Evolutionary conservation across 306 rosid genomes (phyloP).

Genomic region (Hylodesmum podocarpum): DNA sequence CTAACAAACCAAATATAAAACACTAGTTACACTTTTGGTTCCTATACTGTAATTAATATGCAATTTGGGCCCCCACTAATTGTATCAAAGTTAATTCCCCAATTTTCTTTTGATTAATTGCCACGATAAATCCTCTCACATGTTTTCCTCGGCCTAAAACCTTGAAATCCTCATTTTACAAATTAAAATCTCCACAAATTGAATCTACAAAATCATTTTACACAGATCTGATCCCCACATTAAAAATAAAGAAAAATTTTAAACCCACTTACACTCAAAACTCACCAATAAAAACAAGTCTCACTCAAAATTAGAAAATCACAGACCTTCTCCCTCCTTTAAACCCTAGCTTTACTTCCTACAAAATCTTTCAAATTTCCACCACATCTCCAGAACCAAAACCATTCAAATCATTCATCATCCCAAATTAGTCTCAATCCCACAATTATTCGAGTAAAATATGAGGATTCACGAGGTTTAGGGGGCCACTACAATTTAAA

Average conservation of each 20-base stretch:
- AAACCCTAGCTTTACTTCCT: neutral
- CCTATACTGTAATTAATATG: neutral
- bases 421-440: neutral
- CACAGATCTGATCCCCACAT: too few species aligned
- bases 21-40: too few species aligned
- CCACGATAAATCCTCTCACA: neutral
- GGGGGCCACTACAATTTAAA: neutral
- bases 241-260: too few species aligned
- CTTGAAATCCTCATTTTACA: neutral
- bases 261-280: neutral
- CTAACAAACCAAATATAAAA: conserved; percentile 16
- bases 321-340: neutral
- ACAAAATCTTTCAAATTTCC: neutral
- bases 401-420: neutral
- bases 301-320: neutral
- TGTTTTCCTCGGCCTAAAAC: neutral
- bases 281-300: neutral
- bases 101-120: neutral
- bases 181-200: neutral
- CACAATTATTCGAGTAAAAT: too few species aligned
- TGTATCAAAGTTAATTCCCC: neutral
- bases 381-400: neutral
- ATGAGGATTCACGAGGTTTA: neutral
- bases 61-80: neutral
- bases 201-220: neutral